phyloP scores from a whole-genome alignment of 2,329 filamentous ascomycete genomes.

The Colletotrichum phormii region DNA sequence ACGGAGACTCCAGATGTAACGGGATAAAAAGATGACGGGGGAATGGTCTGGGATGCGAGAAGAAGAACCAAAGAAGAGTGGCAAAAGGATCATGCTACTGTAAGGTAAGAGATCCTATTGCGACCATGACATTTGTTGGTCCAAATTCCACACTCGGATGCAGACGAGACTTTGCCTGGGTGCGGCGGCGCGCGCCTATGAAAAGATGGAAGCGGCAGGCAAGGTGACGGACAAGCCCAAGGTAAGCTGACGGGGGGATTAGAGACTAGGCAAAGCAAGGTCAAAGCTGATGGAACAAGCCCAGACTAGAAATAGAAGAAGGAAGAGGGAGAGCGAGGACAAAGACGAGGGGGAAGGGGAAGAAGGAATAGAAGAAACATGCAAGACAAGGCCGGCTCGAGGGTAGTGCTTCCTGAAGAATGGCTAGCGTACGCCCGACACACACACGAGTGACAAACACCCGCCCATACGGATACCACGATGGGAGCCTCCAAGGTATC shows the following conservation, averaged over 20 bases:
- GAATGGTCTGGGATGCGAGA: background rate
- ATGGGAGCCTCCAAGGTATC: too few relatives aligned
- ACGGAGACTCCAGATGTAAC: background rate
- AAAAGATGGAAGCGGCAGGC: background rate
- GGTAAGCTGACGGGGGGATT: background rate
- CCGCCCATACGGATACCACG: too few relatives aligned
- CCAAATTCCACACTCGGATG: background rate
- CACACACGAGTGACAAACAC: background rate
- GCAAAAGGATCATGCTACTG: background rate
- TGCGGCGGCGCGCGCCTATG: background rate
- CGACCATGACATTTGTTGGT: background rate
- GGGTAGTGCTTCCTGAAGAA: background rate
- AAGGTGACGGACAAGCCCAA: background rate
- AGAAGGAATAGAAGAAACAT: background rate
- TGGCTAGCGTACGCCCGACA: conserved; percentile 8
- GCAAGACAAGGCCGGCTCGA: background rate
- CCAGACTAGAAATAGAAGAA: background rate
- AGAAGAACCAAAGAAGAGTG: background rate
- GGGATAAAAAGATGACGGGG: background rate
- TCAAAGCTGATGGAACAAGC: background rate
- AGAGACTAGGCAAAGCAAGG: background rate
- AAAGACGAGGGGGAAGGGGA: background rate
- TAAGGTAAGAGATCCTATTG: background rate
- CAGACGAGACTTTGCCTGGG: background rate
- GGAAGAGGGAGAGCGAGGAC: background rate